A percentile compares a stretch with the other conserved stretches of the same genome.
Conservation (phyloP, 768 basidiomycete genomes). For the Kondoa subrosea region DNA sequence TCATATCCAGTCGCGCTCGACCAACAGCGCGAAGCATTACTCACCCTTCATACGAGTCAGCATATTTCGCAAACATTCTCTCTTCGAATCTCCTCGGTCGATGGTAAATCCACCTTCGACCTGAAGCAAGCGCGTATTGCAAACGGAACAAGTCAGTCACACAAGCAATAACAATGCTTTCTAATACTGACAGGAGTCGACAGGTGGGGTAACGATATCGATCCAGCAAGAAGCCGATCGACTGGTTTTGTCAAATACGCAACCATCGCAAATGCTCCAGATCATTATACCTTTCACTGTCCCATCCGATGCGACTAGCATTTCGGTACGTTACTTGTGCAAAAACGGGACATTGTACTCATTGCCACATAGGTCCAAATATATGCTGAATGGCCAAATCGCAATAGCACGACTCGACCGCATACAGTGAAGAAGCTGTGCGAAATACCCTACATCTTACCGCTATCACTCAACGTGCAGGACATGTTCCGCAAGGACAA, state of each 20-base stretch:
- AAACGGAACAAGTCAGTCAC: no score
- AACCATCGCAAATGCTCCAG: no score
- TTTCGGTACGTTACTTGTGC: no score
- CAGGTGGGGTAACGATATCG: no score
- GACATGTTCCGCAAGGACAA: conserved; percentile 81
- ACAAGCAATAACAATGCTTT: no score
- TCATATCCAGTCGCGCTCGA: conserved; percentile 9
- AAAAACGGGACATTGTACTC: background rate
- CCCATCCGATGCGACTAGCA: no score
- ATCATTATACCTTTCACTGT: no score
- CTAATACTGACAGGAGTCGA: no score
- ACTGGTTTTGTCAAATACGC: no score
- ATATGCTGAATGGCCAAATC: conserved; percentile 52
- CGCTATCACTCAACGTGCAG: conserved; percentile 82
- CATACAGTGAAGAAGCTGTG: conserved; percentile 45
- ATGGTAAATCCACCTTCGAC: conserved; percentile 5
- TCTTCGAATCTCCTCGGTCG: background rate
- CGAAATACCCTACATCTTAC: conserved; percentile 51
- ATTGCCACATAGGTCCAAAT: conserved; percentile 40
- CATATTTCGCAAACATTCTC: conserved; percentile 7
- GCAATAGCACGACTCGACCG: conserved; percentile 39
- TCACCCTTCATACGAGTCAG: conserved; percentile 28
- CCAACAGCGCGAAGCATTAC: conserved; percentile 21
- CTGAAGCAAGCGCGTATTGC: no score
- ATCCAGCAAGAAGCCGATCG: no score